Conservation (phyloP, 257 asterid species). For the Rehmannia glutinosa region DNA sequence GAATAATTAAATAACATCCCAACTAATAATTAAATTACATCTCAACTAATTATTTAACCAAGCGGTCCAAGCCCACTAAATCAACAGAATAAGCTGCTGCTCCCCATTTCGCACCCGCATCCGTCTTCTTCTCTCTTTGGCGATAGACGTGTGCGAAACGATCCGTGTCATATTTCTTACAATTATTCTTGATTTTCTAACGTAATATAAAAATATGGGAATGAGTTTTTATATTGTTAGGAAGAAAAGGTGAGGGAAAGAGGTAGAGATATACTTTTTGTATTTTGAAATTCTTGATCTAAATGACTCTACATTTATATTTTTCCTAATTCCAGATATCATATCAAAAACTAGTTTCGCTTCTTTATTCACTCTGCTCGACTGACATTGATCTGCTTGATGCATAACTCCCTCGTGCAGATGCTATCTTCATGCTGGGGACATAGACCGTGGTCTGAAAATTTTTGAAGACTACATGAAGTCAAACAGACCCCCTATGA, state of each 20-base stretch:
- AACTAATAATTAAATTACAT: too few species aligned
- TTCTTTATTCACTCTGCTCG: not conserved
- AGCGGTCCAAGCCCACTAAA: too few species aligned
- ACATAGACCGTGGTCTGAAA: constrained; percentile 66
- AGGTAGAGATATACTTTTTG: not conserved
- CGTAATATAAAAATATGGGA: not conserved
- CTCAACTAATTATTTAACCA: too few species aligned
- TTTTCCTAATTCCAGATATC: not conserved
- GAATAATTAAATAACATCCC: too few species aligned
- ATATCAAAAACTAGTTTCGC: not conserved
- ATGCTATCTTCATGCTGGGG: constrained; percentile 75
- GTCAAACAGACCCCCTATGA: constrained; percentile 44
- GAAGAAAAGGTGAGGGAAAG: not conserved
- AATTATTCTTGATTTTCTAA: not conserved
- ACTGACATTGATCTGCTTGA: constrained; percentile 2
- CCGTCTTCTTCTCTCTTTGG: too few species aligned
- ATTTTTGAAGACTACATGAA: constrained; percentile 71
- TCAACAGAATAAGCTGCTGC: too few species aligned
- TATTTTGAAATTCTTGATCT: not conserved
- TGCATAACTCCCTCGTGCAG: constrained; percentile 33
- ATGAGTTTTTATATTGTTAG: not conserved
- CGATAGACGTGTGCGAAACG: too few species aligned
- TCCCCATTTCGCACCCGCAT: too few species aligned
- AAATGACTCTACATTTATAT: constrained; percentile 5
- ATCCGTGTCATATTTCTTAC: not conserved